Percentiles rank a stretch among this genome's conserved stretches.
Conservation (phyloP, 345 rosid species). For the Gossypium rotundifolium region DNA sequence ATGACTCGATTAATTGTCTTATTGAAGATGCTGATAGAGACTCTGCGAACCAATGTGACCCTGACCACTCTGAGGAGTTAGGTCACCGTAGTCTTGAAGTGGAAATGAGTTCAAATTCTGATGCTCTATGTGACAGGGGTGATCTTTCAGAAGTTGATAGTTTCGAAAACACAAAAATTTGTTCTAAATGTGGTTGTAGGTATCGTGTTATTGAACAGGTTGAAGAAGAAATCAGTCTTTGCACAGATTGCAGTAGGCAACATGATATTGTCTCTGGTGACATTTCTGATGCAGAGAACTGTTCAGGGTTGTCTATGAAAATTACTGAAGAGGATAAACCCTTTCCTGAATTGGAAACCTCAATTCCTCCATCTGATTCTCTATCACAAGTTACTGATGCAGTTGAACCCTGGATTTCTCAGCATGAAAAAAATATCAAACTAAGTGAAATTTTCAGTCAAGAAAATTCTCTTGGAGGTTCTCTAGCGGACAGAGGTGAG, state of each 20-base stretch:
- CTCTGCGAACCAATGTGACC: conserved; percentile 29
- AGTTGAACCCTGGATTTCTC: conserved; percentile 28
- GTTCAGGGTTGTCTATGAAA: conserved; percentile 18
- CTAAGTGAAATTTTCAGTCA: conserved; percentile 26
- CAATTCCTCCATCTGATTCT: conserved; percentile 20
- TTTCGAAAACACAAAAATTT: conserved; percentile 39
- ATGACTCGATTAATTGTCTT: conserved; percentile 35
- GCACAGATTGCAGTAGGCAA: conserved; percentile 63
- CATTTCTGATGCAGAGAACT: conserved; percentile 30
- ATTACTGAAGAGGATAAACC: conserved; percentile 27
- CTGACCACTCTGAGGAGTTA: conserved; percentile 38
- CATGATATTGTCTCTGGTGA: conserved; percentile 24
- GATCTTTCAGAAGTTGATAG: conserved; percentile 36
- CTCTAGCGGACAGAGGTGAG: conserved; percentile 33
- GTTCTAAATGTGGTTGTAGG: conserved; percentile 57
- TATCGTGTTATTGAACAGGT: conserved; percentile 37
- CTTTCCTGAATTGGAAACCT: conserved; percentile 27
- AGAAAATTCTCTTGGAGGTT: conserved; percentile 30
- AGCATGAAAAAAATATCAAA: conserved; percentile 28
- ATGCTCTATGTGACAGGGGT: conserved; percentile 28
- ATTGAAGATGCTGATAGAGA: conserved; percentile 34
- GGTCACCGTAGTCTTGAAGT: conserved; percentile 28
- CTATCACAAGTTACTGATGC: conserved; percentile 21
- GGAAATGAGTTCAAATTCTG: conserved; percentile 42
- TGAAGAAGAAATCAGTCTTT: conserved; percentile 44